Conservation (phyloP, 306 rosid species). For the Vigna trinervia region DNA sequence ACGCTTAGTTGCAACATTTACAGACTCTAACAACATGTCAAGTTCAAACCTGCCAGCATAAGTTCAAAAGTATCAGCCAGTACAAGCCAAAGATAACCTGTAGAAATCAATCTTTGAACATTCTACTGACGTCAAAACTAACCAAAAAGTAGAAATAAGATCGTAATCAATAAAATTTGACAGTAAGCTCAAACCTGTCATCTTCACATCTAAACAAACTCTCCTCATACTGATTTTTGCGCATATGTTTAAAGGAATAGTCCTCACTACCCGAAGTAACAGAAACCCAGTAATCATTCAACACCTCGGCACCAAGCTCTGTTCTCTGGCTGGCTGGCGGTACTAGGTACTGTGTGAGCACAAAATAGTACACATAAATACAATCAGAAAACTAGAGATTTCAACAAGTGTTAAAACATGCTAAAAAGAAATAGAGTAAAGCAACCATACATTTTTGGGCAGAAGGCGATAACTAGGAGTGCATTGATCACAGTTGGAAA, state of each 20-base stretch:
- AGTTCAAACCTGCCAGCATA: conserved; percentile 75
- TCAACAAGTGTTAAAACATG: conserved; percentile 30
- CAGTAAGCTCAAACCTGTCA: conserved; percentile 73
- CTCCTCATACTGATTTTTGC: conserved; percentile 99
- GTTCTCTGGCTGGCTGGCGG: conserved; percentile 86
- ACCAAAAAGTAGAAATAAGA: conserved; percentile 35
- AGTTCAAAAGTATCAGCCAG: conserved; percentile 46
- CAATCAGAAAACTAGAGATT: conserved; percentile 37
- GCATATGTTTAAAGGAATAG: conserved; percentile 99
- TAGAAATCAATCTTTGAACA: conserved; percentile 31
- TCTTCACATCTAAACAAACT: conserved; percentile 98
- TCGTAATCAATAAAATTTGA: conserved; percentile 22
- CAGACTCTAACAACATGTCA: conserved; percentile 97
- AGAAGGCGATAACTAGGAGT: conserved; percentile 96
- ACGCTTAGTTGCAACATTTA: conserved; percentile 80
- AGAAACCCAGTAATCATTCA: conserved; percentile 98
- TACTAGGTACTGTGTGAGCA: conserved; percentile 76
- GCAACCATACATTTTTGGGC: conserved; percentile 76
- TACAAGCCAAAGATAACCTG: conserved; percentile 23
- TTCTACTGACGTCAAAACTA: conserved; percentile 29
- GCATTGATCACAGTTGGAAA: conserved; percentile 93
- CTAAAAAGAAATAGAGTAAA: conserved; percentile 23
- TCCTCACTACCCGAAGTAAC: conserved; percentile 99
- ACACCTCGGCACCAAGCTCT: conserved; percentile 76
- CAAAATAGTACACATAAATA: conserved; percentile 33